phyloP scores from a whole-genome alignment of 768 basidiomycete species.

The Podaxis sp. region DNA sequence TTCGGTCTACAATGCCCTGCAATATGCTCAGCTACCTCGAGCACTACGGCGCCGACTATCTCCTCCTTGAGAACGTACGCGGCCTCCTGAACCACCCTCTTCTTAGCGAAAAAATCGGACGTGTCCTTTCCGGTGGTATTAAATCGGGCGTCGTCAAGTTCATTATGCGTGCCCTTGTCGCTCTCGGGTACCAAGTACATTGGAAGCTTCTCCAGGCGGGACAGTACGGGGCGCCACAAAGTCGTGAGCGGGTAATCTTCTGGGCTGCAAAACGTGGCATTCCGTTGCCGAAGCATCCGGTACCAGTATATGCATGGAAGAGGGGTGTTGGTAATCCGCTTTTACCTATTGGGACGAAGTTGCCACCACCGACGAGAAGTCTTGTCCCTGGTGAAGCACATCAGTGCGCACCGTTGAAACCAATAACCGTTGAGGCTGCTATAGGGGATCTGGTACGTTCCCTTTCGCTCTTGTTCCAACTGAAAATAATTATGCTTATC shows the following conservation, averaged over 20 bases:
- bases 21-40: conserved; percentile 75
- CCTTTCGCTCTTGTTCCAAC: conserved; percentile 5
- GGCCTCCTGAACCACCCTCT: conserved; percentile 57
- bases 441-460: conserved; percentile 64
- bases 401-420: conserved; percentile 57
- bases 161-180: conserved; percentile 54
- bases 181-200: conserved; percentile 73
- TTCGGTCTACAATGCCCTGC: conserved; percentile 62
- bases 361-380: conserved; percentile 45
- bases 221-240: conserved; percentile 73
- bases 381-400: conserved; percentile 35
- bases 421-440: conserved; percentile 63
- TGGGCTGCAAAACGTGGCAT: conserved; percentile 60
- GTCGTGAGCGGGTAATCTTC: conserved; percentile 65
- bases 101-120: conserved; percentile 26
- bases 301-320: conserved; percentile 56
- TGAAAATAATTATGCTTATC: too few relatives aligned
- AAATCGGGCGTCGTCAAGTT: conserved; percentile 65
- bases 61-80: conserved; percentile 72
- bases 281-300: conserved; percentile 58
- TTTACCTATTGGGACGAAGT: conserved; percentile 42
- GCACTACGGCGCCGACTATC: conserved; percentile 56
- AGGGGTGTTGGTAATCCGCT: conserved; percentile 29
- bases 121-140: conserved; percentile 34
- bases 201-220: conserved; percentile 67